A percentile compares a stretch with the other conserved stretches of the same genome.
Evolutionary conservation across 108 stramenopile species (phyloP).

Genomic region (Epithemia pelagica): DNA sequence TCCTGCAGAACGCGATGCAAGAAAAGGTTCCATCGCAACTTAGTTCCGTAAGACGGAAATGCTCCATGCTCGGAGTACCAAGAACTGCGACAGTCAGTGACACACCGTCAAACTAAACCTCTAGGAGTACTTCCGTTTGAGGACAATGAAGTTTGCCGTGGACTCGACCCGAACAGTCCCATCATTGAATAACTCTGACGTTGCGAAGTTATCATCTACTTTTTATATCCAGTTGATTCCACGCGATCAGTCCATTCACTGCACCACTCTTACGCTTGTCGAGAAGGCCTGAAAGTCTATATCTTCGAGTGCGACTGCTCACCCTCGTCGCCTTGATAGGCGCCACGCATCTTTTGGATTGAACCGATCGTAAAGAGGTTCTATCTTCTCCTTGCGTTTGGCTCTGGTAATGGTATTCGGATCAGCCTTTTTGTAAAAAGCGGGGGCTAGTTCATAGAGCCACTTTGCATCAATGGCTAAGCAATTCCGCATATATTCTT

Average conservation of each 20-base stretch:
- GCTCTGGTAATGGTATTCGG: slow-evolving; percentile 90
- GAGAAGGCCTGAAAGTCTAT: too few relatives aligned
- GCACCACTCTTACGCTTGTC: too few relatives aligned
- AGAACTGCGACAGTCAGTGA: too few relatives aligned
- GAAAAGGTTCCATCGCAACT: not conserved
- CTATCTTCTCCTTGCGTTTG: slow-evolving; percentile 97
- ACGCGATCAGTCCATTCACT: too few relatives aligned
- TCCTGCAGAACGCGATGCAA: not conserved
- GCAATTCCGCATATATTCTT: slow-evolving; percentile 99
- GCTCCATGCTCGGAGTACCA: not conserved
- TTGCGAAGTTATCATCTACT: too few relatives aligned
- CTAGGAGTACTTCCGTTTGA: too few relatives aligned
- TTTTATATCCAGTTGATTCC: too few relatives aligned
- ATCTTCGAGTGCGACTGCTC: too few relatives aligned
- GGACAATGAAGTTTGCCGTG: too few relatives aligned
- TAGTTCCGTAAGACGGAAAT: not conserved
- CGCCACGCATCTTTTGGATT: slow-evolving; percentile 93
- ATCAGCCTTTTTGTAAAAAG: slow-evolving; percentile 94
- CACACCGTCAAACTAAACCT: too few relatives aligned
- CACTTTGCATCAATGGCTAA: slow-evolving; percentile 98
- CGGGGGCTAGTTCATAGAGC: slow-evolving; percentile 96
- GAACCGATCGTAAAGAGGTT: slow-evolving; percentile 95
- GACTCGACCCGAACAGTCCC: too few relatives aligned
- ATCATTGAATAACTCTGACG: too few relatives aligned
- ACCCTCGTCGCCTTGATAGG: slow-evolving; percentile 87